Evolutionary conservation across 2,329 filamentous ascomycete genomes (phyloP).

Genomic region (Alternaria rosae): DNA sequence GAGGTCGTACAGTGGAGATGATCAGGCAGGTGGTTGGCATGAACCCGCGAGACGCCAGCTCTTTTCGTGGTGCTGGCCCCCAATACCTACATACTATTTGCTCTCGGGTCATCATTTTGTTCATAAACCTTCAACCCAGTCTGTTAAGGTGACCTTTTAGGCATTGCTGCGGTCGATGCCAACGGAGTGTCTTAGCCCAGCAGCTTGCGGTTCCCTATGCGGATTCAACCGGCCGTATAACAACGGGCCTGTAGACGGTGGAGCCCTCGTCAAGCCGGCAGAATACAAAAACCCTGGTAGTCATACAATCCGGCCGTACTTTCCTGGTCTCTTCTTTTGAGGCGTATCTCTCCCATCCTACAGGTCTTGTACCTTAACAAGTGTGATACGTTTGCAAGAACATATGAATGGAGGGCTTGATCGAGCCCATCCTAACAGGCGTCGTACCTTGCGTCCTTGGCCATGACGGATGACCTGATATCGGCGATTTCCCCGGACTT

Average conservation of each 20-base stretch:
- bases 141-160: background rate
- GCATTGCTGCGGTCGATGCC: background rate
- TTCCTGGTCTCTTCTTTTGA: background rate
- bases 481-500: background rate
- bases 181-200: background rate
- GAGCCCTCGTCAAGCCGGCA: background rate
- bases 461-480: background rate
- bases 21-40: background rate
- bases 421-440: too few species aligned
- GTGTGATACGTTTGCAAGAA: background rate
- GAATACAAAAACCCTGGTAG: fast-evolving
- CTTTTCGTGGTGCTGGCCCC: background rate
- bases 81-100: background rate
- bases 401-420: fast-evolving
- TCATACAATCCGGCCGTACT: background rate
- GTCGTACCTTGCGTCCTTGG: background rate
- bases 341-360: background rate
- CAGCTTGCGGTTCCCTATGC: background rate
- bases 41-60: background rate
- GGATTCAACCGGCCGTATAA: background rate
- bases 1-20: background rate
- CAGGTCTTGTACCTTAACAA: background rate
- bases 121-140: background rate
- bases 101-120: background rate
- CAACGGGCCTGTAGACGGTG: background rate